phyloP scores from a whole-genome alignment of 129 eudicot genomes.

The Solidago caesia region DNA sequence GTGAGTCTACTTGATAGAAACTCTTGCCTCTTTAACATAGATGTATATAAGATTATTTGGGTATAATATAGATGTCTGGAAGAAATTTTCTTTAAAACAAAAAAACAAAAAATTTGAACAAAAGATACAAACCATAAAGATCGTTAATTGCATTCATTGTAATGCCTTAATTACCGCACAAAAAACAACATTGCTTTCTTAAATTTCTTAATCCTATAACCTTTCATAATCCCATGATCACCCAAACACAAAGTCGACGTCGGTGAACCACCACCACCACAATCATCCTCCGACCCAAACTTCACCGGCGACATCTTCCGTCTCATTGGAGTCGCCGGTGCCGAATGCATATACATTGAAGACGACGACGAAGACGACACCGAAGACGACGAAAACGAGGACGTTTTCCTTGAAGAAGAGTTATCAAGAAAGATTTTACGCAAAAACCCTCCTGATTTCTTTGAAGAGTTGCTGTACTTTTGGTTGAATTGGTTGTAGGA shows the following conservation, averaged over 20 bases:
- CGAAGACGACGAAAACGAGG: slow-evolving; percentile 37
- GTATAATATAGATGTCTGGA: no score
- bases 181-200: slow-evolving; percentile 46
- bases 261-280: slow-evolving; percentile 27
- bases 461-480: slow-evolving; percentile 17
- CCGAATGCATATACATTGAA: slow-evolving; percentile 36
- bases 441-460: slow-evolving; percentile 32
- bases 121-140: background rate
- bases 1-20: no score
- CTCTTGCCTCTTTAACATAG: no score
- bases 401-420: slow-evolving; percentile 29
- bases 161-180: slow-evolving; percentile 38
- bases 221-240: slow-evolving; percentile 12
- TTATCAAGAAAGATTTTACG: slow-evolving; percentile 27
- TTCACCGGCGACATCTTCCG: slow-evolving; percentile 21
- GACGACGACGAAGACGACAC: slow-evolving; percentile 40
- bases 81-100: background rate
- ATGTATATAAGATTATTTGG: no score
- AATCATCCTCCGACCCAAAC: slow-evolving; percentile 39
- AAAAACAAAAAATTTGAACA: background rate
- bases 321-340: slow-evolving; percentile 36
- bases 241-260: slow-evolving; percentile 53
- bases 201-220: slow-evolving; percentile 36
- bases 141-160: background rate
- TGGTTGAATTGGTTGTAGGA: slow-evolving; percentile 32